These are phyloP conservation scores for Cordyceps farinosa DNA, from an alignment of 2,329 filamentous ascomycete genomes.

Conservation along the genomic window DNA sequence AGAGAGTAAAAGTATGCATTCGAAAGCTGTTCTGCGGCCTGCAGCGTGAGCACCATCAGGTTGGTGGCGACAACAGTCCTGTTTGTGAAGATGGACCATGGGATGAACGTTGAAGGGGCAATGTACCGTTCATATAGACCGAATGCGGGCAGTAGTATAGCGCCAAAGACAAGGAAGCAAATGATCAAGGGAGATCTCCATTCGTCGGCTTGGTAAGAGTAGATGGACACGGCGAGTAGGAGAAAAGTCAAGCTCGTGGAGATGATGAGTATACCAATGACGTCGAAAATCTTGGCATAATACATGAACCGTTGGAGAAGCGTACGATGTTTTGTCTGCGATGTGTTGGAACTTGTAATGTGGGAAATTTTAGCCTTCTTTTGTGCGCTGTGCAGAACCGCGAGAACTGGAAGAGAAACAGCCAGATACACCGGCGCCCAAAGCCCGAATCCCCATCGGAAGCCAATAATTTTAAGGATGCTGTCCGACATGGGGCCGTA, in stretches of 20 bases:
- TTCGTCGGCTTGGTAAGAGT: slow-evolving; percentile 35
- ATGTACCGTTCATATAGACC: slow-evolving; percentile 36
- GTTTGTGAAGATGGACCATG: slow-evolving; percentile 31
- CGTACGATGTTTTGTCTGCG: too few relatives aligned
- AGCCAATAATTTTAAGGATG: slow-evolving; percentile 50
- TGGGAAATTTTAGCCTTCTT: neutral
- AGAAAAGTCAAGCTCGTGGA: slow-evolving; percentile 59
- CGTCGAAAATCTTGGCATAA: slow-evolving; percentile 61
- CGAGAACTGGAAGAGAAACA: slow-evolving; percentile 54
- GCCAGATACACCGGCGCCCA: slow-evolving; percentile 62
- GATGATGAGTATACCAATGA: slow-evolving; percentile 59
- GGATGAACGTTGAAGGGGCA: slow-evolving; percentile 39
- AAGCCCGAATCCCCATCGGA: slow-evolving; percentile 65
- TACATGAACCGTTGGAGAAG: slow-evolving; percentile 36
- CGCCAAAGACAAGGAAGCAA: slow-evolving; percentile 37
- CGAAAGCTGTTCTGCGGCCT: slow-evolving; percentile 36
- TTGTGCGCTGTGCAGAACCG: slow-evolving; percentile 43
- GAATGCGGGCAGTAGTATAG: slow-evolving; percentile 36
- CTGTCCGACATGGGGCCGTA: slow-evolving; percentile 53
- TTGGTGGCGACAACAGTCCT: slow-evolving; percentile 37
- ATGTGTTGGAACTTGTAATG: too few relatives aligned
- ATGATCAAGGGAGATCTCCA: slow-evolving; percentile 44
- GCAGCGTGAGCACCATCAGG: slow-evolving; percentile 36
- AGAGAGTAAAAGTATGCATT: slow-evolving; percentile 38
- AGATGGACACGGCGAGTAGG: slow-evolving; percentile 64